phyloP scores from a whole-genome alignment of 495 filamentous ascomycete genomes.

The Pyronema omphalodes region DNA sequence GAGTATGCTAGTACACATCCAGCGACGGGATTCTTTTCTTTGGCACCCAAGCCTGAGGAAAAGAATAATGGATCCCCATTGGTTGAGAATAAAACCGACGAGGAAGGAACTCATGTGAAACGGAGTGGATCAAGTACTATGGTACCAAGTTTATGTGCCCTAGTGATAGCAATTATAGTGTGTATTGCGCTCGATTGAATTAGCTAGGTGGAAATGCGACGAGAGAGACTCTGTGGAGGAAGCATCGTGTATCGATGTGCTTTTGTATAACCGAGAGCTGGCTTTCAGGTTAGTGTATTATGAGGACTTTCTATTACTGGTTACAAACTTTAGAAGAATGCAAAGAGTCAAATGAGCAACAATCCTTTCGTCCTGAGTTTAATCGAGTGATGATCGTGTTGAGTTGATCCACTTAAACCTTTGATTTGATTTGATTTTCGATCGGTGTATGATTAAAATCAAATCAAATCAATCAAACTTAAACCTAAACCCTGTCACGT shows the following conservation, averaged over 20 bases:
- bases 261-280: not conserved
- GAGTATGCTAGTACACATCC: constrained; percentile 19
- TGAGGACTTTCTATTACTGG: not conserved
- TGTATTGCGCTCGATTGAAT: not conserved
- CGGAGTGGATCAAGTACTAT: not conserved
- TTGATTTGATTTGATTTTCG: no score
- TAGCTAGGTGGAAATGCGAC: not conserved
- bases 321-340: no score
- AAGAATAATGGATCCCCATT: not conserved
- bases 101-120: not conserved
- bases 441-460: no score
- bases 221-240: not conserved
- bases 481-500: no score
- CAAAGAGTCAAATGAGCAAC: no score
- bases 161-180: not conserved
- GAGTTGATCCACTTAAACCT: no score
- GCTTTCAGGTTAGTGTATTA: not conserved
- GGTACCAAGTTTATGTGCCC: not conserved
- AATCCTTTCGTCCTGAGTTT: no score
- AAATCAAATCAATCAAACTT: no score
- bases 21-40: constrained; percentile 2
- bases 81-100: not conserved
- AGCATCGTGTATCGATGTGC: not conserved
- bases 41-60: not conserved
- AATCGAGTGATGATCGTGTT: no score